A percentile compares a stretch with the other conserved stretches of the same genome.
These are phyloP conservation scores for Isabelozyma pseudorhagii DNA, from an alignment of 805 yeast genomes.

Conservation along the genomic window DNA sequence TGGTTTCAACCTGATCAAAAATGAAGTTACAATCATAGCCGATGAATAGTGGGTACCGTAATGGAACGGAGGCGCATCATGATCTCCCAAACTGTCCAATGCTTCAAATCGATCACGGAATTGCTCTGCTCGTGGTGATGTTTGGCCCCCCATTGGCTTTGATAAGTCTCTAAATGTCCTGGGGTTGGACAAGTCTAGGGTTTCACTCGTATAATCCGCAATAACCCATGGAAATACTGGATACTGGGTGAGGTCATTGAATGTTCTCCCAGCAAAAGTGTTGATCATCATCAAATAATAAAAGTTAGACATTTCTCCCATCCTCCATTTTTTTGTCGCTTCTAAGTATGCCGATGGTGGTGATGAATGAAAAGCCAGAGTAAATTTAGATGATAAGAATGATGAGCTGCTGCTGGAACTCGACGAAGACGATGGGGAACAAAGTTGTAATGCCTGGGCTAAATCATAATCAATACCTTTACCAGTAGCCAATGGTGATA, in stretches of 20 bases:
- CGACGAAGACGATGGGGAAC: constrained; percentile 27
- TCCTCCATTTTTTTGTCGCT: constrained; percentile 69
- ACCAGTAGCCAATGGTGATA: constrained; percentile 49
- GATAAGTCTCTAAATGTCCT: constrained; percentile 68
- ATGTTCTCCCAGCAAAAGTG: constrained; percentile 84
- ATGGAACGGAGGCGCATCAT: constrained; percentile 71
- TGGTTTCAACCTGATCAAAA: constrained; percentile 72
- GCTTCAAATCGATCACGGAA: constrained; percentile 76
- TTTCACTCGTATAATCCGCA: constrained; percentile 73
- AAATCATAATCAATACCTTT: constrained; percentile 54
- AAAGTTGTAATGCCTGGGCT: constrained; percentile 49
- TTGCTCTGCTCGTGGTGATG: constrained; percentile 52
- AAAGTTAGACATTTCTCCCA: constrained; percentile 79
- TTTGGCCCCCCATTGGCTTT: constrained; percentile 92
- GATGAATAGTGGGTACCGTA: constrained; percentile 93
- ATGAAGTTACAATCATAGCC: constrained; percentile 89
- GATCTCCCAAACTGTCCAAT: constrained; percentile 56
- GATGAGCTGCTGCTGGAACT: constrained; percentile 41
- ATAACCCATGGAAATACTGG: constrained; percentile 93
- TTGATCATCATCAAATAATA: constrained; percentile 77
- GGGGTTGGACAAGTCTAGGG: constrained; percentile 62
- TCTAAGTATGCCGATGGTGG: constrained; percentile 29
- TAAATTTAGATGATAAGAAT: constrained; percentile 25
- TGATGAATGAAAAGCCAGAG: constrained; percentile 35
- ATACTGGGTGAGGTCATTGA: constrained; percentile 84